These are phyloP conservation scores for Steccherinum ochraceum DNA, from an alignment of 768 basidiomycete genomes.

Conservation along the genomic window DNA sequence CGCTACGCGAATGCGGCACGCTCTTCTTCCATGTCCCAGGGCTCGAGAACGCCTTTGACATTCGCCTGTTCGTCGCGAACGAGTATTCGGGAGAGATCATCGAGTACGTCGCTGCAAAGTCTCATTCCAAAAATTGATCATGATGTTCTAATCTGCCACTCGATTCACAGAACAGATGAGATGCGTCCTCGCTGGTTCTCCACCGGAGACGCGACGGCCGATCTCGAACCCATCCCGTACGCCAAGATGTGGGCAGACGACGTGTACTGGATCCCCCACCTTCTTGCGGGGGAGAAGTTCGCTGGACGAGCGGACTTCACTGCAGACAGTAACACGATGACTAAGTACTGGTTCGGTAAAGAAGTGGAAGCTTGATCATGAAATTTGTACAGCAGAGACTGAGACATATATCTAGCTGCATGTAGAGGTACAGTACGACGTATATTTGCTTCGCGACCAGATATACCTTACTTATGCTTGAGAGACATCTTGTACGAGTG, in stretches of 20 bases:
- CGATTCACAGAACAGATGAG: slow-evolving; percentile 64
- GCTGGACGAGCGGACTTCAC: slow-evolving; percentile 44
- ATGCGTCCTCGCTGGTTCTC: slow-evolving; percentile 84
- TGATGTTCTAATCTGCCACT: background rate
- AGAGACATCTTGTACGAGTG: slow-evolving; percentile 20
- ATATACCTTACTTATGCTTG: too few relatives aligned
- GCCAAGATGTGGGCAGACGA: slow-evolving; percentile 61
- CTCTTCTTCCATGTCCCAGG: slow-evolving; percentile 57
- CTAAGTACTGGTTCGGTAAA: slow-evolving; percentile 31
- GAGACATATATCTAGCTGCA: too few relatives aligned
- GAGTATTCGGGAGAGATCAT: slow-evolving; percentile 51
- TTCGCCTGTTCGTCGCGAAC: slow-evolving; percentile 66
- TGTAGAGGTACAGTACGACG: background rate
- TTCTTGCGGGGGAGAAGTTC: slow-evolving; percentile 37
- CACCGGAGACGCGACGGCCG: slow-evolving; percentile 16
- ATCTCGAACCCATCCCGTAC: slow-evolving; percentile 48
- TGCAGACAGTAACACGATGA: slow-evolving; percentile 15
- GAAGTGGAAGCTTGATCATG: background rate
- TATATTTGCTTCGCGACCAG: too few relatives aligned
- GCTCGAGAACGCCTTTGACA: slow-evolving; percentile 55
- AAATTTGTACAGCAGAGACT: background rate
- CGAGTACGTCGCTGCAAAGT: slow-evolving; percentile 45
- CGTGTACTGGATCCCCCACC: slow-evolving; percentile 58
- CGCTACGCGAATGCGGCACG: slow-evolving; percentile 55
- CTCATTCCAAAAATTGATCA: slow-evolving; percentile 1